Evolutionary conservation across 305 asterid genomes (phyloP), one percentile per base, ranked within the genome.

Genomic region (Fraxinus angustifolia): DNA sequence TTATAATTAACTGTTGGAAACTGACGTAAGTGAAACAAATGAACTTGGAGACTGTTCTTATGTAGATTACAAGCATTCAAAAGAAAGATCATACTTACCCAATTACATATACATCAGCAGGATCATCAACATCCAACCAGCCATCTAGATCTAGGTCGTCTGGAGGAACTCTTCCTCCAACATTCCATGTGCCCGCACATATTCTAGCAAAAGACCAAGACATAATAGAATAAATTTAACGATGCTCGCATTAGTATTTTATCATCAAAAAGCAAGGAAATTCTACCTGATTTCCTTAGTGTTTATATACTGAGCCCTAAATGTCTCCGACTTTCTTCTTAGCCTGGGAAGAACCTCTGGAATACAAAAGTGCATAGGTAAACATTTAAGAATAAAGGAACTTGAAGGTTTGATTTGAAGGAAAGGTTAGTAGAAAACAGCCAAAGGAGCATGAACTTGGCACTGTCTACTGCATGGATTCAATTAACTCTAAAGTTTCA

Each of bases 251-350:
- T 10, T 14, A 33, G 19, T n/a, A 81, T 78, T 71, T 75, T 42
- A 80, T 71, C 76, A 77, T 40, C 62, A 78, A 76, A 83, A 73
- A 83, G 79, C 79, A 75, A 74, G 74, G 60, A 67, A 84, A 35
- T 36, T 88, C 30, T 86, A 93, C 99, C 90, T 93, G 79, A 94
- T 89, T 82, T 96, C 99, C 88, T 92, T 96, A 70, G 85, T 77
- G 88, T 90, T 85, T 38, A 96, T 94, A 67, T 94, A 96, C 68
- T 96, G 99, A 71, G 96, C 92, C 88, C 99, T 90, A 79, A 88
- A 90, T 70, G 98, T 94, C 87, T 90, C 99, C 34, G 99, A 96
- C 67, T 92, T 96, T 78, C 99, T 89, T 87, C 99, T 88, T 81
- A 86, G 12, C 88, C 87, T 88, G 79, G 92, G 94, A 85, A 89